Percentiles rank a stretch among this genome's conserved stretches.
Conservation (phyloP, 768 basidiomycete species). For the Goffeauzyma gilvescens region DNA sequence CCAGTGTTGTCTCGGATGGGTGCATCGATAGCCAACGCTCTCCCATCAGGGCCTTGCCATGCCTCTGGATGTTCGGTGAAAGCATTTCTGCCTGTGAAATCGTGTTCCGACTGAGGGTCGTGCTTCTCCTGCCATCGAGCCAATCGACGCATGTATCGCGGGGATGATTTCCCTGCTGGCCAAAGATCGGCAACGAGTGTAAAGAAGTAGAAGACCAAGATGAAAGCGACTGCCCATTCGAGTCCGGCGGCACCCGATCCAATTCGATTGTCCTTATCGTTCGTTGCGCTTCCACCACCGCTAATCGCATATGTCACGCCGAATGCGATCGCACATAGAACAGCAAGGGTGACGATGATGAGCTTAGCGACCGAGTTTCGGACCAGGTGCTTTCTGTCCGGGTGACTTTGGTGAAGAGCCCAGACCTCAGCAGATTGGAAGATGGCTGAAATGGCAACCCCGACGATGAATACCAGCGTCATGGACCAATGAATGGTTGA, state of each 20-base stretch:
- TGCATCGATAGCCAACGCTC: slow-evolving; percentile 3
- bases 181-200: slow-evolving; percentile 31
- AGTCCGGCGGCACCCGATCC: slow-evolving; percentile 28
- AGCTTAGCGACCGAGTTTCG: slow-evolving; percentile 33
- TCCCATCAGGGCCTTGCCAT: slow-evolving; percentile 15
- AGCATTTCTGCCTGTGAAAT: slow-evolving; percentile 27
- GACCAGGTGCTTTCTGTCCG: slow-evolving; percentile 26
- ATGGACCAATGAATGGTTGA: slow-evolving; percentile 21
- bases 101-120: slow-evolving; percentile 23
- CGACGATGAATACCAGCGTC: slow-evolving; percentile 29
- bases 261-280: no score
- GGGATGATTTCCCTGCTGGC: slow-evolving; percentile 24
- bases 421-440: slow-evolving; percentile 32
- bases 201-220: slow-evolving; percentile 29
- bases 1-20: background rate
- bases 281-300: no score
- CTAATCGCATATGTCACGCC: slow-evolving; percentile 26
- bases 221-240: slow-evolving; percentile 32
- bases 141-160: slow-evolving; percentile 29
- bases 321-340: slow-evolving; percentile 30
- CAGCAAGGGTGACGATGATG: slow-evolving; percentile 27
- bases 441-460: slow-evolving; percentile 31
- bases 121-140: slow-evolving; percentile 28
- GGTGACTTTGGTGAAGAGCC: slow-evolving; percentile 31
- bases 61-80: slow-evolving; percentile 22